Evolutionary conservation across 202 grass and related monocot species (phyloP).

Genomic region (Hordeum pubiflorum): DNA sequence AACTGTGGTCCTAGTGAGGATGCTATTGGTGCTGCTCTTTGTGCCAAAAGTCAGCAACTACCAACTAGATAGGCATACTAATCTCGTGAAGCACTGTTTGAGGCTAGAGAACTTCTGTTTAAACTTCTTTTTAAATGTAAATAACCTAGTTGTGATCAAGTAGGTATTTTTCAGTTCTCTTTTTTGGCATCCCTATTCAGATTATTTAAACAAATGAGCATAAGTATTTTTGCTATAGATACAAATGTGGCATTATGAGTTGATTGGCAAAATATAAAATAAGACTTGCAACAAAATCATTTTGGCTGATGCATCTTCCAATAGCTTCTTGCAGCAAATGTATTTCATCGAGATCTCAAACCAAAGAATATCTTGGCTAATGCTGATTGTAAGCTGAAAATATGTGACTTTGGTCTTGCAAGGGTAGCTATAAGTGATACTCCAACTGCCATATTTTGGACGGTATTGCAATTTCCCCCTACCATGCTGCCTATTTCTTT

Average conservation of each 20-base stretch:
- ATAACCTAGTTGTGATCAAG: slow-evolving; percentile 9
- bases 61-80: background rate
- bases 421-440: slow-evolving; percentile 81
- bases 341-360: slow-evolving; percentile 92
- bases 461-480: slow-evolving; percentile 24
- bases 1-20: background rate
- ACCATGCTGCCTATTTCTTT: slow-evolving; percentile 9
- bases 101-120: background rate
- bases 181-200: background rate
- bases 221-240: background rate
- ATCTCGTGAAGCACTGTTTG: background rate
- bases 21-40: background rate
- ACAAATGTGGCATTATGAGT: background rate
- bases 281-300: background rate
- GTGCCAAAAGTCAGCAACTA: background rate
- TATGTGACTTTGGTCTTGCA: slow-evolving; percentile 77
- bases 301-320: slow-evolving; percentile 38
- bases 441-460: slow-evolving; percentile 91
- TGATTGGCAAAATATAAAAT: background rate
- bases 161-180: background rate
- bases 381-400: slow-evolving; percentile 92
- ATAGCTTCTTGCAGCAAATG: slow-evolving; percentile 77
- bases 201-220: background rate
- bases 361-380: slow-evolving; percentile 90
- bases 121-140: background rate